Conservation (phyloP, 1,139 yeast genomes). For the Kodamaea anthophila region DNA sequence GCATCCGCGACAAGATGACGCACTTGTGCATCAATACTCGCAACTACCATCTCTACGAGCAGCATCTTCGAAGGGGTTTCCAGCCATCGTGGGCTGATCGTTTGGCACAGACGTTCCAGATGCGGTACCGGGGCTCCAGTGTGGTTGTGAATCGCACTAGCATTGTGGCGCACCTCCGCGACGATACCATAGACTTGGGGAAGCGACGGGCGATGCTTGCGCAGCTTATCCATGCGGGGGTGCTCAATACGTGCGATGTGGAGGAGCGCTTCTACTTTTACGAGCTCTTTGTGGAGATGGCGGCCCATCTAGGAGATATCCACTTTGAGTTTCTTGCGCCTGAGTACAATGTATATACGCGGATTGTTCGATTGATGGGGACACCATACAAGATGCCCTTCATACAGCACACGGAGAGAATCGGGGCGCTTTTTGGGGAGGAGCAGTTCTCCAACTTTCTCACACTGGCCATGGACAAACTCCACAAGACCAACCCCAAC, state of each 20-base stretch:
- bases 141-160: slow-evolving; percentile 11
- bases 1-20: slow-evolving; percentile 15
- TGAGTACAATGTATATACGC: slow-evolving; percentile 15
- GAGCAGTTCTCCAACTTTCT: slow-evolving; percentile 5
- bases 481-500: slow-evolving; percentile 16
- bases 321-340: slow-evolving; percentile 15
- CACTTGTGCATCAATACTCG: slow-evolving; percentile 19
- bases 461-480: slow-evolving; percentile 15
- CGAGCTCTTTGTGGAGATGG: slow-evolving; percentile 15
- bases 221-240: slow-evolving; percentile 16
- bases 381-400: slow-evolving; percentile 9
- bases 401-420: slow-evolving; percentile 9
- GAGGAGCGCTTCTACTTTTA: slow-evolving; percentile 13
- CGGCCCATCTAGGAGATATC: slow-evolving; percentile 14
- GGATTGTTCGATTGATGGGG: slow-evolving; percentile 16
- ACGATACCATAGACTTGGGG: slow-evolving; percentile 8
- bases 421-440: slow-evolving; percentile 6
- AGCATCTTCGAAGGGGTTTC: slow-evolving; percentile 8
- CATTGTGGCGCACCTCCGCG: slow-evolving; percentile 13
- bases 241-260: slow-evolving; percentile 10
- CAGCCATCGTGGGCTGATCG: slow-evolving; percentile 19
- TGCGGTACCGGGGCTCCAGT: slow-evolving; percentile 12
- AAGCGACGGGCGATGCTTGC: slow-evolving; percentile 17
- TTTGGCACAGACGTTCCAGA: slow-evolving; percentile 17
- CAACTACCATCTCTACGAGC: slow-evolving; percentile 16